Conservation (phyloP, 1,284 basidiomycete species). For the Cryptococcus sp. region DNA sequence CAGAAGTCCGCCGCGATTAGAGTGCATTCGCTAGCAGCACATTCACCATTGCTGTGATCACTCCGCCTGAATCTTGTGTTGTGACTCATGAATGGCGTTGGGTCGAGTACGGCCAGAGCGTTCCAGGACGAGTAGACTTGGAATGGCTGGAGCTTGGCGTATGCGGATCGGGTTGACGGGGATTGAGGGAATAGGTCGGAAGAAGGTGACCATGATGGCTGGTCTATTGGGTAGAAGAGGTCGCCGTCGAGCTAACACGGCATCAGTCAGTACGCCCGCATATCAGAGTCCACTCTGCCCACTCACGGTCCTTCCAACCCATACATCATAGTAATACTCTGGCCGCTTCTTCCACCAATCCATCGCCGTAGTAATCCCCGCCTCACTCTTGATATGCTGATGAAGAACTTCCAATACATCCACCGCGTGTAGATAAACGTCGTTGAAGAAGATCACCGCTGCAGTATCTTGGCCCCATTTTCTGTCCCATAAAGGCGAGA, state of each 20-base stretch:
- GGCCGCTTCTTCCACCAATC: constrained; percentile 51
- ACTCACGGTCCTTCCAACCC: constrained; percentile 51
- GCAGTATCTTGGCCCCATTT: constrained; percentile 27
- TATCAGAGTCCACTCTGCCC: constrained; percentile 11
- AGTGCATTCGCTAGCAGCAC: constrained; percentile 50
- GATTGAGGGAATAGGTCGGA: constrained; percentile 45
- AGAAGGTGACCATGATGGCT: constrained; percentile 47
- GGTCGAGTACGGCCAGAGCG: constrained; percentile 45
- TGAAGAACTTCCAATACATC: constrained; percentile 50
- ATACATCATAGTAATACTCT: constrained; percentile 52
- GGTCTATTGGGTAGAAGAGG: constrained; percentile 52
- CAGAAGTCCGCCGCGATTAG: constrained; percentile 51
- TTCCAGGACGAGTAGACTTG: constrained; percentile 53
- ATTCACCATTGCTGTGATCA: constrained; percentile 36
- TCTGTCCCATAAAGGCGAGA: constrained; percentile 46
- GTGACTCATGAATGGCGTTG: constrained; percentile 40
- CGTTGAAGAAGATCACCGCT: constrained; percentile 52
- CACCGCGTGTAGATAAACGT: constrained; percentile 48
- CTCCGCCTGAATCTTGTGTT: constrained; percentile 48
- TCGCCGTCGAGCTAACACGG: constrained; percentile 30
- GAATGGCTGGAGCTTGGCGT: constrained; percentile 44
- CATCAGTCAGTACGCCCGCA: not conserved
- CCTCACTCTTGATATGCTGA: constrained; percentile 37
- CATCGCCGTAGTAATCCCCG: constrained; percentile 50
- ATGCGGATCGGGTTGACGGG: constrained; percentile 26